Evolutionary conservation across 768 basidiomycete genomes (phyloP).

Genomic region (Daedaleopsis sinensis): DNA sequence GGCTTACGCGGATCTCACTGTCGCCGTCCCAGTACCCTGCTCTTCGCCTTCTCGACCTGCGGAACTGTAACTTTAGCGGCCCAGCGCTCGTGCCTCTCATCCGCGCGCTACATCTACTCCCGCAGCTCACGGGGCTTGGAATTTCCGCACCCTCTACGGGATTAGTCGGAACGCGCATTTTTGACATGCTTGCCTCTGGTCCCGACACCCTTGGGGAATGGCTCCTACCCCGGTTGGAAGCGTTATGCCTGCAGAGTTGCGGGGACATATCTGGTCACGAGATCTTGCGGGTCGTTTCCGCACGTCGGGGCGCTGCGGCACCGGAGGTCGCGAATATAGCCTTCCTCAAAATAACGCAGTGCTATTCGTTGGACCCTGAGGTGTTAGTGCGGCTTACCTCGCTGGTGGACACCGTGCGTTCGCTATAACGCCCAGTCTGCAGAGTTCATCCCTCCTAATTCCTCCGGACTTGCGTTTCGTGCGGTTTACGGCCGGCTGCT

Average conservation of each 20-base stretch:
- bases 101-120: slow-evolving; percentile 31
- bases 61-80: slow-evolving; percentile 34
- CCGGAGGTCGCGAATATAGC: slow-evolving; percentile 26
- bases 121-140: slow-evolving; percentile 32
- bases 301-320: slow-evolving; percentile 23
- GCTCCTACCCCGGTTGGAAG: slow-evolving; percentile 33
- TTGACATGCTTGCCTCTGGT: slow-evolving; percentile 30
- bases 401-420: slow-evolving; percentile 28
- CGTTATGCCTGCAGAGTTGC: slow-evolving; percentile 32
- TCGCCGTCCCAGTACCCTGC: slow-evolving; percentile 24
- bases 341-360: slow-evolving; percentile 30
- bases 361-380: slow-evolving; percentile 28
- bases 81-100: slow-evolving; percentile 33
- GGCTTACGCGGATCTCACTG: slow-evolving; percentile 30
- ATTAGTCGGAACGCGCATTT: slow-evolving; percentile 28
- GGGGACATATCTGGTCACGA: slow-evolving; percentile 35
- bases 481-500: neutral
- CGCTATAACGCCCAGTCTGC: slow-evolving; percentile 1
- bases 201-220: slow-evolving; percentile 25
- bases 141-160: slow-evolving; percentile 31
- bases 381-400: slow-evolving; percentile 26
- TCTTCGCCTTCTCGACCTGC: slow-evolving; percentile 33
- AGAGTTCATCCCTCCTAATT: neutral
- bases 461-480: neutral
- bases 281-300: slow-evolving; percentile 28